These are phyloP conservation scores for Tetrahymena elliotti DNA, from an alignment of 73 alveolate species.

Conservation along the genomic window DNA sequence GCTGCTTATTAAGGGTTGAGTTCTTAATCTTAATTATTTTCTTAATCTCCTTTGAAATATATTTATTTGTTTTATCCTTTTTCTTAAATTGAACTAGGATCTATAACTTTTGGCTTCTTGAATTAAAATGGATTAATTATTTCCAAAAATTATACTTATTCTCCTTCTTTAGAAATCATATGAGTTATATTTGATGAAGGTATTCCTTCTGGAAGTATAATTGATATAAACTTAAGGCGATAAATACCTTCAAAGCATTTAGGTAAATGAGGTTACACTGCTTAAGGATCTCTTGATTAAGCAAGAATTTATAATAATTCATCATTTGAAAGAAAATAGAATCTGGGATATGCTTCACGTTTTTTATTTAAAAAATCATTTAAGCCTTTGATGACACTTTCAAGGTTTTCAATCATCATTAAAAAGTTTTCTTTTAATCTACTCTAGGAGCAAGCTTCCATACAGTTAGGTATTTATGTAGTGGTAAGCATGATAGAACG, in stretches of 20 bases:
- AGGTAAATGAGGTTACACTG: slow-evolving; percentile 58
- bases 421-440: slow-evolving; percentile 63
- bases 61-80: neutral
- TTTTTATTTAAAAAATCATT: slow-evolving; percentile 84
- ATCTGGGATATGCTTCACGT: slow-evolving; percentile 84
- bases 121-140: slow-evolving; percentile 44
- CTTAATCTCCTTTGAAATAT: neutral
- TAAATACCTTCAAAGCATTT: slow-evolving; percentile 79
- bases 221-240: slow-evolving; percentile 47
- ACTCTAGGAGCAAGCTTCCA: slow-evolving; percentile 75
- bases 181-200: slow-evolving; percentile 9
- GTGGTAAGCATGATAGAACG: slow-evolving; percentile 71
- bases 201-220: neutral
- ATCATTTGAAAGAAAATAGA: slow-evolving; percentile 94
- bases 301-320: slow-evolving; percentile 91
- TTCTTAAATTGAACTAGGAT: neutral
- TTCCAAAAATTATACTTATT: slow-evolving; percentile 12
- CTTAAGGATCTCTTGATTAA: slow-evolving; percentile 65
- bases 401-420: slow-evolving; percentile 74
- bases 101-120: slow-evolving; percentile 40
- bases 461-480: slow-evolving; percentile 70
- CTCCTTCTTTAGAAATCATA: slow-evolving; percentile 54
- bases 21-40: neutral
- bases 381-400: slow-evolving; percentile 78
- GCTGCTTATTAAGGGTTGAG: neutral